Evolutionary conservation across 2,329 filamentous ascomycete species (phyloP), one percentile per base, ranked within the genome.

Genomic region (Aspergillus ruber): DNA sequence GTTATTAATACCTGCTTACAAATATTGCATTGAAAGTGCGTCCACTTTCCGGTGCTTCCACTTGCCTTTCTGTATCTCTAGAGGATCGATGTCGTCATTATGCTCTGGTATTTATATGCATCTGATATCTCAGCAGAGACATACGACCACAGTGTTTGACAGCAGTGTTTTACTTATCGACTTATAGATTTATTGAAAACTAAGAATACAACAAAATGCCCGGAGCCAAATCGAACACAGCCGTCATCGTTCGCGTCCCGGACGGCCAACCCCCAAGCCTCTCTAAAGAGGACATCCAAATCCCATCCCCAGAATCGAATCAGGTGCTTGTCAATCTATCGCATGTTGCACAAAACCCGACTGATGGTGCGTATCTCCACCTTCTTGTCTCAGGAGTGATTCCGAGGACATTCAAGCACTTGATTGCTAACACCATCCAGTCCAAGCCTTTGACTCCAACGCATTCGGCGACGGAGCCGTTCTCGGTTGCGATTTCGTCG

Each of bases 401-500:
- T 15, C 25, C 10, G 23, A 25, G 9, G 3, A 25, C 10, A 25
- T 25, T 10, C 9, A 41, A 42, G 9, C 9, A 25, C 3, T 25
- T 10, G 9, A 27, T 27, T 27, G 25, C 25, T 27, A 27, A 27
- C 25, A 27, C 25, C 25, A 27, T 18, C 21, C 17, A 47, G 68
- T 69, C 3, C 57, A 64, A 55, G 55, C 58, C 3, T 62, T 71
- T 38, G 67, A 70, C 43, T 5, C 38, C 2, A 66, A 70, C 33
- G 60, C 60, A 2, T 73, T 73, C 35, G 68, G 66, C 3, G 61
- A 70, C 6, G 57, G 58, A 10, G 50, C 52, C 12, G 44, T 63
- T 0, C 48, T 62, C 0, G 65, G 64, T 2, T 67, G 59, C 43
- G 65, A 68, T 46, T 68, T 63, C 44, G 59, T 64, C 13, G 65